phyloP scores from a whole-genome alignment of 2,329 filamentous ascomycete species.

The Pseudopyricularia cyperi region DNA sequence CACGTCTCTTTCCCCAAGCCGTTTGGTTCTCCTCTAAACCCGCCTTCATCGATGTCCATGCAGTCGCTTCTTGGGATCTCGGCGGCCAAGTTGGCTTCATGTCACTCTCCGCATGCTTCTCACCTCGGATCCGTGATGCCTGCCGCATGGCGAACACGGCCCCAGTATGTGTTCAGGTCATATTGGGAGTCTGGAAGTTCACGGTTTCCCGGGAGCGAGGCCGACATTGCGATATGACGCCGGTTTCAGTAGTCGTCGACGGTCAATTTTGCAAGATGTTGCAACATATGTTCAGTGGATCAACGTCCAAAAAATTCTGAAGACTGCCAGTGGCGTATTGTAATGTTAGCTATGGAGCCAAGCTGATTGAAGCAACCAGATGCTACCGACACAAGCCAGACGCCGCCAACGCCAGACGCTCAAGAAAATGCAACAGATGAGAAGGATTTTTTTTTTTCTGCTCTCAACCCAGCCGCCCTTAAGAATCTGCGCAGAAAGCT shows the following conservation, averaged over 20 bases:
- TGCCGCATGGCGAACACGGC: slow-evolving; percentile 78
- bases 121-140: slow-evolving; percentile 93
- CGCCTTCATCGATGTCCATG: too few relatives aligned
- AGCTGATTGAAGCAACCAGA: not conserved
- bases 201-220: slow-evolving; percentile 53
- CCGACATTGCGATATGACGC: slow-evolving; percentile 37
- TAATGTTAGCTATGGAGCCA: not conserved
- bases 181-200: slow-evolving; percentile 86
- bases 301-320: not conserved
- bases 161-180: slow-evolving; percentile 89
- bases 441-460: too few relatives aligned
- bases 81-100: not conserved
- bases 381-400: not conserved
- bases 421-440: not conserved
- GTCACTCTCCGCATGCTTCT: slow-evolving; percentile 23
- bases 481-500: too few relatives aligned
- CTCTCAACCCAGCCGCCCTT: too few relatives aligned
- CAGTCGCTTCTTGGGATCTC: too few relatives aligned
- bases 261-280: not conserved
- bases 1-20: not conserved
- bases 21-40: not conserved
- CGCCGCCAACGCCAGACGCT: not conserved
- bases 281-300: not conserved
- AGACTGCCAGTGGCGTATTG: not conserved
- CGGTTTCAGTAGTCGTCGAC: not conserved